Conservation (phyloP, 805 yeast species). For the Wickerhamiella brachini region DNA sequence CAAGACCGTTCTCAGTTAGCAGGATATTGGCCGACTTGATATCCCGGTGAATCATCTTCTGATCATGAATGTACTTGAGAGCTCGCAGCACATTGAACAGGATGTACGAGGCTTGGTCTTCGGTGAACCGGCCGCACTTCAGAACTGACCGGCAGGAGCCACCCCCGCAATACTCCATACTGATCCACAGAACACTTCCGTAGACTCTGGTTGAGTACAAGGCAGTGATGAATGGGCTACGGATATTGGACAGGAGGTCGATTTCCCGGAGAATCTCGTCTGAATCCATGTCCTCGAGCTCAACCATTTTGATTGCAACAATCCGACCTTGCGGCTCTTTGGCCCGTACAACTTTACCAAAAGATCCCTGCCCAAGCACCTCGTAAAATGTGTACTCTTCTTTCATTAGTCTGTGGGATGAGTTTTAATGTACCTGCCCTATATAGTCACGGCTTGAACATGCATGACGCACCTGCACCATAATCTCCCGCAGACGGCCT, state of each 20-base stretch:
- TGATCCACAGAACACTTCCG: slow-evolving; percentile 77
- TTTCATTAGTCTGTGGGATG: too few species aligned
- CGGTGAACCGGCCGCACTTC: slow-evolving; percentile 49
- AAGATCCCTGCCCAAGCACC: slow-evolving; percentile 17
- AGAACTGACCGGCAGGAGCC: slow-evolving; percentile 69
- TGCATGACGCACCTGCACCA: neutral
- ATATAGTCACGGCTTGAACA: too few species aligned
- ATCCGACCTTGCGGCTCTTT: slow-evolving; percentile 28
- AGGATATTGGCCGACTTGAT: slow-evolving; percentile 88
- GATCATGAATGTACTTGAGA: slow-evolving; percentile 59
- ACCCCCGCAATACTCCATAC: slow-evolving; percentile 74
- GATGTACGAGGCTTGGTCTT: slow-evolving; percentile 57
- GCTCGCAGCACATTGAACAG: slow-evolving; percentile 76
- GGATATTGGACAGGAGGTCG: slow-evolving; percentile 68
- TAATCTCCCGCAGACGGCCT: too few species aligned
- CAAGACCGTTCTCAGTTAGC: slow-evolving; percentile 56
- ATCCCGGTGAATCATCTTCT: slow-evolving; percentile 79
- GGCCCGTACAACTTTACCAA: slow-evolving; percentile 19
- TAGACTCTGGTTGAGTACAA: slow-evolving; percentile 67
- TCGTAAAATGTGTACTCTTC: slow-evolving; percentile 7
- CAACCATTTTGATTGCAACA: slow-evolving; percentile 84
- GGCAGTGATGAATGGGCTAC: slow-evolving; percentile 63
- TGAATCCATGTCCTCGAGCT: slow-evolving; percentile 67
- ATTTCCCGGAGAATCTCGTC: slow-evolving; percentile 81
- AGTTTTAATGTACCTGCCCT: too few species aligned